Base-by-base conservation (phyloP, 2,329 filamentous ascomycete genomes). In the Ascochyta koolunga region DNA sequence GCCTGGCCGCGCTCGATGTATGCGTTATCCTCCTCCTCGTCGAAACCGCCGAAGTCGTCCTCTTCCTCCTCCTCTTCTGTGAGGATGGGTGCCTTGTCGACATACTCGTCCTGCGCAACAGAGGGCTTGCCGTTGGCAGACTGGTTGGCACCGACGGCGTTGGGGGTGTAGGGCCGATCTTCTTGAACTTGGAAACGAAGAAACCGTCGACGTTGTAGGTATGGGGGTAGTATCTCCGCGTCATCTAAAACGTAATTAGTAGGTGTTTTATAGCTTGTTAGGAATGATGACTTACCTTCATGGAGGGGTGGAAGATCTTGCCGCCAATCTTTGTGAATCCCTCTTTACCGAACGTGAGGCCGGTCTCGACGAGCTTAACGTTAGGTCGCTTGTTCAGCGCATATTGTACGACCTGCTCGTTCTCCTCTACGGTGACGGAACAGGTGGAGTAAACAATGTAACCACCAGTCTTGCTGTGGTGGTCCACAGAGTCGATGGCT, bases 391-490 rank as follows among this genome's bases (percentile, higher is more conserved):
- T 93, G 71, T 85, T 88, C 35, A 99, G 85, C 11, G 91, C 93
- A 46, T 99, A 99, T 70, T 96, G 89, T 1, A 99, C 93, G 2
- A 98, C 93, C 48, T 87, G 85, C 78, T 98, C 93, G 77, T 95
- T 91, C 77, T 98, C 93, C 74, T 98, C 93, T 8, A 97, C 86
- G 0, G 91, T 96, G 36, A 97, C 93, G 60, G 88, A 93, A 78
- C 95, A 99, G 21, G 95, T 99, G 16, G 93, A 97, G 80, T 99
- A 97, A 59, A 97, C 92, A 50, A 99, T 83, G 78, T 93, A 97
- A 46, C 95, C 95, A 47, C 95, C 95, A 0, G 93, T 96, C 77
- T 96, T 96, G 76, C 89, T 92, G 44, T 86, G 80, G 72, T 97
- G 93, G 74, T 97, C 92, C 15, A 96, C 91, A 0, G 91, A 96